These are phyloP conservation scores for Termitomyces eurrhizus DNA, from an alignment of 768 basidiomycete species.

Conservation along the genomic window DNA sequence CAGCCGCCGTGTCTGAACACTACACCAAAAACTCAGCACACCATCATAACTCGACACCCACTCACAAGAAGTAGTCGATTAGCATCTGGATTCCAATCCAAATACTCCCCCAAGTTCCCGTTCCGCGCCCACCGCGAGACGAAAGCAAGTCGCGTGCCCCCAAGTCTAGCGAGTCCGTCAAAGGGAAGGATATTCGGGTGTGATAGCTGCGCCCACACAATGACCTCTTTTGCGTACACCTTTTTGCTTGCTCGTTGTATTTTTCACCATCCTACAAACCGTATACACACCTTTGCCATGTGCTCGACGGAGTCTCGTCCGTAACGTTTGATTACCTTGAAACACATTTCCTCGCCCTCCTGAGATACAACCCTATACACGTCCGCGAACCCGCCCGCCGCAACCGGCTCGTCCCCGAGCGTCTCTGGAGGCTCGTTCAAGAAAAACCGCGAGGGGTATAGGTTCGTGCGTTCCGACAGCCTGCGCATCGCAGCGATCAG, in stretches of 20 bases:
- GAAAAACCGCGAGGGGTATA: neutral
- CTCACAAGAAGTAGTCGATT: slow-evolving; percentile 7
- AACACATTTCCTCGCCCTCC: neutral
- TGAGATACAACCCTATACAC: neutral
- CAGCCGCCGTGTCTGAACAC: slow-evolving; percentile 4
- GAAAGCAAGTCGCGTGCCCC: neutral
- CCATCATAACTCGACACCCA: too few species aligned
- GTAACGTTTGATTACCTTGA: neutral
- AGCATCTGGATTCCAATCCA: neutral
- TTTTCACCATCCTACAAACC: too few species aligned
- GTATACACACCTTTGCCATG: neutral
- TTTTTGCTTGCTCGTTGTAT: neutral
- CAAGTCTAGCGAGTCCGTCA: neutral
- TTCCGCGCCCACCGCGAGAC: neutral
- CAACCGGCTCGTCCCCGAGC: neutral
- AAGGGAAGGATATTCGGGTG: slow-evolving; percentile 3
- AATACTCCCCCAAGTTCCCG: neutral
- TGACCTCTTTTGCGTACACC: neutral
- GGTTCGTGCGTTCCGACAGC: neutral
- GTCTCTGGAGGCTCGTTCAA: neutral
- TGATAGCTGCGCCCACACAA: slow-evolving; percentile 2
- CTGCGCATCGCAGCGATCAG: neutral
- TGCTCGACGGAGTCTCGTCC: neutral
- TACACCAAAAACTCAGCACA: neutral
- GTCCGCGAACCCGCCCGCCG: neutral